phyloP scores from a whole-genome alignment of 2,329 filamentous ascomycete species.

The Pseudogymnoascus sp. region DNA sequence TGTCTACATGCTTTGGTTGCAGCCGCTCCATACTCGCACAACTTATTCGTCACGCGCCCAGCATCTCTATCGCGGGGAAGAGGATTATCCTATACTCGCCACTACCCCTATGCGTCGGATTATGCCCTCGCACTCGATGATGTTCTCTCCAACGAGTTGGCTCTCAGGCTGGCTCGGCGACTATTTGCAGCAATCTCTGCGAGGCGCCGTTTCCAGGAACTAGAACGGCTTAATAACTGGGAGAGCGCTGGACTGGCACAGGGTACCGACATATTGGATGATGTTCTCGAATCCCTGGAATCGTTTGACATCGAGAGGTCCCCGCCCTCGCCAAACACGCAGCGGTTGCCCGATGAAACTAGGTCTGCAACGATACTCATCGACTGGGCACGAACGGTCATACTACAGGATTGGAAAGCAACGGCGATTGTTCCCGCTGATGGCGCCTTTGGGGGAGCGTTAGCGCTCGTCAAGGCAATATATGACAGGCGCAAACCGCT shows the following conservation, averaged over 20 bases:
- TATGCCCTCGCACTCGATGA: constrained; percentile 49
- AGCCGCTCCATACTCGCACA: constrained; percentile 42
- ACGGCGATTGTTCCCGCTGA: constrained; percentile 60
- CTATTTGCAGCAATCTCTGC: constrained; percentile 46
- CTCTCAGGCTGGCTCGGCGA: constrained; percentile 48
- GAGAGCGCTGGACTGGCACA: constrained; percentile 17
- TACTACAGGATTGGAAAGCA: constrained; percentile 76
- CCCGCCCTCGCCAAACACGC: constrained; percentile 6
- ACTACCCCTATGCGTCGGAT: constrained; percentile 15
- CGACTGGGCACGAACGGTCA: constrained; percentile 66
- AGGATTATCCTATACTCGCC: constrained; percentile 20
- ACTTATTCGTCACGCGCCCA: constrained; percentile 20
- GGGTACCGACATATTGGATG: constrained; percentile 24
- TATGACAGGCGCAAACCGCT: constrained; percentile 56
- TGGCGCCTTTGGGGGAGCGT: constrained; percentile 65
- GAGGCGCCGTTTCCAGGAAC: constrained; percentile 24
- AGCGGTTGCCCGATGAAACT: constrained; percentile 35
- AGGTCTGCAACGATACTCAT: constrained; percentile 49
- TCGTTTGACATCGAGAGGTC: constrained; percentile 24
- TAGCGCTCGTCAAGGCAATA: constrained; percentile 61
- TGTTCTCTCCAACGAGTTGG: constrained; percentile 52
- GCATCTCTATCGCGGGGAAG: not conserved
- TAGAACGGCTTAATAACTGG: constrained; percentile 17
- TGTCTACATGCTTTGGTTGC: constrained; percentile 56
- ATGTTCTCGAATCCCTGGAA: constrained; percentile 36